These are phyloP conservation scores for Eutrema salsugineum DNA, from an alignment of 441 rosid species.

Conservation along the genomic window DNA sequence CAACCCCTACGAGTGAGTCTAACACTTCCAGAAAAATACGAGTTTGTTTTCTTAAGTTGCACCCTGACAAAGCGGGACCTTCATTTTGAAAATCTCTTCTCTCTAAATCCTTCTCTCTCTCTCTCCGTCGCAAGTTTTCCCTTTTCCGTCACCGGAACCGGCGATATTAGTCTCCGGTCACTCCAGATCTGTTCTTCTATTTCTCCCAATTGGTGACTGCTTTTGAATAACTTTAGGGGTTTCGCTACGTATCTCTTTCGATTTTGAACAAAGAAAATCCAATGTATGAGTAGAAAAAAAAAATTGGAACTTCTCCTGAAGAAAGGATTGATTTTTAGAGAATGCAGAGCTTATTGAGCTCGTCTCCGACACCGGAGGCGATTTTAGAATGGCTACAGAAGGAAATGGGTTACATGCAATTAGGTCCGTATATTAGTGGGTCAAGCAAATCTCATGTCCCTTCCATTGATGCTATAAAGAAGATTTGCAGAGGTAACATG, in stretches of 20 bases:
- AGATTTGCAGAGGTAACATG: conserved; percentile 86
- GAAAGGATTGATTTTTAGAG: background rate
- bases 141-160: background rate
- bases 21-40: background rate
- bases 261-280: background rate
- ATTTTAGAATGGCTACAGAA: conserved; percentile 84
- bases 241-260: background rate
- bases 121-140: background rate
- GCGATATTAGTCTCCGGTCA: background rate
- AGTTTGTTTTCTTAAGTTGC: background rate
- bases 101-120: background rate
- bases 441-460: conserved; percentile 60
- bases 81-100: background rate
- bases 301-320: background rate
- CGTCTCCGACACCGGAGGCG: conserved; percentile 63
- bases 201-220: background rate
- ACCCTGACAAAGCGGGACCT: conserved; percentile 19
- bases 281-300: background rate
- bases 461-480: conserved; percentile 62
- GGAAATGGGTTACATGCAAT: conserved; percentile 83
- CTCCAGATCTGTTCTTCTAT: conserved; percentile 7
- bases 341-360: conserved; percentile 56
- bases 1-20: background rate
- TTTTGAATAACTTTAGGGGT: background rate
- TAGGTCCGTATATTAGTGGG: conserved; percentile 63